These are phyloP conservation scores for Closterium sp. DNA, from an alignment of 139 green algal species.

Conservation along the genomic window DNA sequence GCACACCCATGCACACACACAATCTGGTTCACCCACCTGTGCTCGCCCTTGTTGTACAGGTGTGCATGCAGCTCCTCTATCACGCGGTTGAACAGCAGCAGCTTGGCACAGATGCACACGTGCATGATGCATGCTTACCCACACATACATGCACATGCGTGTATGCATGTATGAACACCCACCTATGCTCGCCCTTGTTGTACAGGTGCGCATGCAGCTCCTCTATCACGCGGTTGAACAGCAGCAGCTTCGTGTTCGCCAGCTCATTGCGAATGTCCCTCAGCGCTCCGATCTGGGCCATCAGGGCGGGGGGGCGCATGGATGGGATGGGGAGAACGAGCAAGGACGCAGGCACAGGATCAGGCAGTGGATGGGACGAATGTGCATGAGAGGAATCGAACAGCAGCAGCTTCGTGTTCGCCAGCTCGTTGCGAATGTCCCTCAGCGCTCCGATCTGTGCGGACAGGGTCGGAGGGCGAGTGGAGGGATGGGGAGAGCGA, in stretches of 20 bases:
- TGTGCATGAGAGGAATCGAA: too few relatives aligned
- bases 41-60: conserved; percentile 46
- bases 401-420: too few relatives aligned
- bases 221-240: conserved; percentile 48
- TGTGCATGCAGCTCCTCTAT: conserved; percentile 43
- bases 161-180: background rate
- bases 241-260: background rate
- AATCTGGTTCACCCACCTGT: conserved; percentile 21
- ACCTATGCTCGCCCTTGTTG: conserved; percentile 50
- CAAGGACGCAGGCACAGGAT: background rate
- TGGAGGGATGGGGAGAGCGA: too few relatives aligned
- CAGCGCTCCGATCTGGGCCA: conserved; percentile 45
- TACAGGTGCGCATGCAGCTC: conserved; percentile 46
- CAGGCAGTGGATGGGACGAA: too few relatives aligned
- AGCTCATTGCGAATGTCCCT: conserved; percentile 42
- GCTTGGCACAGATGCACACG: background rate
- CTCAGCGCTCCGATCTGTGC: too few relatives aligned
- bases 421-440: background rate
- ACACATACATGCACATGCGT: background rate
- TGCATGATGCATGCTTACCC: too few relatives aligned
- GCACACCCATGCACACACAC: too few relatives aligned
- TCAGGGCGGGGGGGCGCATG: too few relatives aligned
- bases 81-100: conserved; percentile 42
- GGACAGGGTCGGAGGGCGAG: too few relatives aligned
- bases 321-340: background rate